Evolutionary conservation across 1,139 yeast genomes (phyloP).

Genomic region (Protomyces inundatus): DNA sequence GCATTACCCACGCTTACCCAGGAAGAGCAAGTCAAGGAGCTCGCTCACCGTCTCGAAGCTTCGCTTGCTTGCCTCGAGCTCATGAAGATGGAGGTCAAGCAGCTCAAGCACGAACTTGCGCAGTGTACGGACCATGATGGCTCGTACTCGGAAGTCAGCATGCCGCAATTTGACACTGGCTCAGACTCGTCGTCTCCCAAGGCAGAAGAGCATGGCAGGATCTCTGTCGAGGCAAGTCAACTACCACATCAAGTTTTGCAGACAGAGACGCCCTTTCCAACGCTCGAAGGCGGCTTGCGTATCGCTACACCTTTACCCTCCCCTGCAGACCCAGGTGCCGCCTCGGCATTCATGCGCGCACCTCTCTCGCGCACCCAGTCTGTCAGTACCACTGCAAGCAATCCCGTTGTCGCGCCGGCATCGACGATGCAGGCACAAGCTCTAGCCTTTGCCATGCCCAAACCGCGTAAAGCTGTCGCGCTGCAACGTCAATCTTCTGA

Average conservation of each 20-base stretch:
- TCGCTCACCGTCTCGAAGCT: neutral
- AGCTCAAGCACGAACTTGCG: neutral
- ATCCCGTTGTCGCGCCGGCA: neutral
- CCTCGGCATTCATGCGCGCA: slow-evolving; percentile 22
- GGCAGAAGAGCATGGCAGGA: neutral
- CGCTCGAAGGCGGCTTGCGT: neutral
- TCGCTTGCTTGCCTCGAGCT: neutral
- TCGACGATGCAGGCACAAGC: neutral
- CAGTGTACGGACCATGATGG: neutral
- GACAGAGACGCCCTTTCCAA: neutral
- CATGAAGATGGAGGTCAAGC: neutral
- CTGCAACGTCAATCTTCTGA: neutral
- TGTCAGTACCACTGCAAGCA: neutral
- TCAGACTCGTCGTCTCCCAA: neutral
- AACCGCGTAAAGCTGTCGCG: neutral
- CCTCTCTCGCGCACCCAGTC: neutral
- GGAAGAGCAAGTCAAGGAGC: neutral
- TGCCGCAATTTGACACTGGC: neutral
- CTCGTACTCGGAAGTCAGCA: neutral
- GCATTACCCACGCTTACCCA: neutral
- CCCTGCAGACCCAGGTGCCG: slow-evolving; percentile 17
- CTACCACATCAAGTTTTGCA: neutral
- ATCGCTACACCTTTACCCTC: slow-evolving; percentile 19
- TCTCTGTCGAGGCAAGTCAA: neutral
- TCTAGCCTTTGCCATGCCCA: neutral